Percentiles rank a stretch among this genome's conserved stretches.
Evolutionary conservation across 192 early-diverging fungal species (phyloP).

Genomic region (Backusella australiensis): DNA sequence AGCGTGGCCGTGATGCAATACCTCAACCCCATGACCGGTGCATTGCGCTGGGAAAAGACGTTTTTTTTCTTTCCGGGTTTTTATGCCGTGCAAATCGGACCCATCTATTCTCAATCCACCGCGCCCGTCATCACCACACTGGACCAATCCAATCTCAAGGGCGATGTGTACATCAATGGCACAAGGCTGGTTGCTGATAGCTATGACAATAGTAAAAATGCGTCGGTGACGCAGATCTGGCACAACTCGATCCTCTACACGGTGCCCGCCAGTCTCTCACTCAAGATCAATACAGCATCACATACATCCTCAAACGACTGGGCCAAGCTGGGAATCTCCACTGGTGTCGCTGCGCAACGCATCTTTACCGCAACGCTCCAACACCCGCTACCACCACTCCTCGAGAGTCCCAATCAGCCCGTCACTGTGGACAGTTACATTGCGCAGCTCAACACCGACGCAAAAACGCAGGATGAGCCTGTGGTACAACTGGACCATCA

Average conservation of each 20-base stretch:
- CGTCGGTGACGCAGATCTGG: conserved; percentile 7
- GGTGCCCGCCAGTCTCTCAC: neutral
- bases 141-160: conserved; percentile 24
- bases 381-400: neutral
- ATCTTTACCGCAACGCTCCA: conserved; percentile 20
- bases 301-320: conserved; percentile 10
- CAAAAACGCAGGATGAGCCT: neutral
- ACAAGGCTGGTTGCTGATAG: neutral
- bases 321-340: conserved; percentile 20
- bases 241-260: conserved; percentile 22
- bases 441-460: conserved; percentile 5
- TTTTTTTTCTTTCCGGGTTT: conserved; percentile 22
- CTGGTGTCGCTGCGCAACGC: neutral
- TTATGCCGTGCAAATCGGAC: conserved; percentile 20
- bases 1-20: conserved; percentile 34
- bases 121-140: conserved; percentile 11
- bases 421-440: neutral
- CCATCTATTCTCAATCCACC: neutral
- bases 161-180: conserved; percentile 7
- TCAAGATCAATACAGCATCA: conserved; percentile 8
- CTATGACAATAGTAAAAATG: neutral
- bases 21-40: conserved; percentile 17
- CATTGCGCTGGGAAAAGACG: conserved; percentile 18
- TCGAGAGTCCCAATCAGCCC: neutral
- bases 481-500: conserved; percentile 8